Conservation (phyloP, 1,139 yeast genomes). For the Taiozyma sp. region DNA sequence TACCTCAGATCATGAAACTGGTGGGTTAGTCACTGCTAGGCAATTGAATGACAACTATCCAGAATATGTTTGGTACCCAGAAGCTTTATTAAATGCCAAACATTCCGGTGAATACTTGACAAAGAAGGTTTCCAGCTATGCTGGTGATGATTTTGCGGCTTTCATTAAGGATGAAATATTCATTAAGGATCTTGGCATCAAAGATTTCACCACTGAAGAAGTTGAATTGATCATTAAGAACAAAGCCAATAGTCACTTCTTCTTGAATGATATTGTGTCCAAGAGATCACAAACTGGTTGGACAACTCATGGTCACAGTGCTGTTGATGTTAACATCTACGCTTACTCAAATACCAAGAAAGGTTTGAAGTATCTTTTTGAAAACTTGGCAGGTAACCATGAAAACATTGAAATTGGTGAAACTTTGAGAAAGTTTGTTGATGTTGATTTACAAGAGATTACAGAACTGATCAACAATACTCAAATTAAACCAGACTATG, state of each 20-base stretch:
- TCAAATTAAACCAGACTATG: constrained; percentile 30
- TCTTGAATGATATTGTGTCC: constrained; percentile 56
- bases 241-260: constrained; percentile 29
- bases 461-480: constrained; percentile 43
- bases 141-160: constrained; percentile 30
- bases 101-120: constrained; percentile 71
- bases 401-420: constrained; percentile 81
- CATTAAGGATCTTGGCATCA: constrained; percentile 53
- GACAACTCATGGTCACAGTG: constrained; percentile 88
- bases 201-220: constrained; percentile 46
- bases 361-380: constrained; percentile 35
- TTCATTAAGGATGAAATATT: constrained; percentile 48
- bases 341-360: constrained; percentile 53
- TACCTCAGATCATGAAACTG: constrained; percentile 90
- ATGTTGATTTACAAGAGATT: constrained; percentile 39
- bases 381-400: constrained; percentile 64
- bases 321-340: constrained; percentile 84
- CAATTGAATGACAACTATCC: constrained; percentile 58
- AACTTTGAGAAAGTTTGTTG: constrained; percentile 56
- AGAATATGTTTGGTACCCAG: constrained; percentile 74
- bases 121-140: constrained; percentile 29
- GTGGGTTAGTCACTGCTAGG: constrained; percentile 75
- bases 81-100: constrained; percentile 53
- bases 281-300: constrained; percentile 74
- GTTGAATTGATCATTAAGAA: constrained; percentile 29